A percentile compares a stretch with the other conserved stretches of the same genome.
phyloP scores from a whole-genome alignment of 805 yeast genomes.

The Candida ulmi region DNA sequence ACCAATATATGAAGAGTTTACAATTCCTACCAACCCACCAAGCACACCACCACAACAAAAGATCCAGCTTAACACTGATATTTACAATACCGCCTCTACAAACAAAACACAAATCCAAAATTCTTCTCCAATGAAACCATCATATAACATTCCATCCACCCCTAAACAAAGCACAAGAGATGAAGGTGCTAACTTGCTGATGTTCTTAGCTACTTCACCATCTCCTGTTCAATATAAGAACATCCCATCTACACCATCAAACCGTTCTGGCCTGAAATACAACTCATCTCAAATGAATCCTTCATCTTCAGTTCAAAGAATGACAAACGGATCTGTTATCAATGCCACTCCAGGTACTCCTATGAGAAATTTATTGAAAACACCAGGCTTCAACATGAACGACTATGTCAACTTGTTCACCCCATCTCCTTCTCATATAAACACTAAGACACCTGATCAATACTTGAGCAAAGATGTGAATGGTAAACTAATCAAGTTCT shows the following conservation, averaged over 20 bases:
- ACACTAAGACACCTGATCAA: conserved; percentile 30
- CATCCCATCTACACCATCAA: conserved; percentile 20
- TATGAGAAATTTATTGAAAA: conserved; percentile 27
- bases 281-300: conserved; percentile 3
- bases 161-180: conserved; percentile 24
- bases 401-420: conserved; percentile 78
- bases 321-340: conserved; percentile 5
- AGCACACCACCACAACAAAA: conserved; percentile 24
- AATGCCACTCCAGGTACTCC: conserved; percentile 23
- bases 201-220: conserved; percentile 83
- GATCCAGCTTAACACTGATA: conserved; percentile 17
- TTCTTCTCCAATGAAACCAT: conserved; percentile 6
- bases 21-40: conserved; percentile 16
- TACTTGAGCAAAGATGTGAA: conserved; percentile 19
- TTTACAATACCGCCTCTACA: conserved; percentile 21
- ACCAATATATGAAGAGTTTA: conserved; percentile 18
- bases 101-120: conserved; percentile 20
- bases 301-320: conserved; percentile 11
- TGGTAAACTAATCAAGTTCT: conserved; percentile 22
- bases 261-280: conserved; percentile 2
- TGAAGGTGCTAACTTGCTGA: conserved; percentile 78
- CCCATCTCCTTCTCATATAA: conserved; percentile 50
- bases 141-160: conserved; percentile 14
- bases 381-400: conserved; percentile 74
- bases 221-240: conserved; percentile 37